Evolutionary conservation across 2,329 filamentous ascomycete species (phyloP).

Genomic region (Sporothrix pallida): DNA sequence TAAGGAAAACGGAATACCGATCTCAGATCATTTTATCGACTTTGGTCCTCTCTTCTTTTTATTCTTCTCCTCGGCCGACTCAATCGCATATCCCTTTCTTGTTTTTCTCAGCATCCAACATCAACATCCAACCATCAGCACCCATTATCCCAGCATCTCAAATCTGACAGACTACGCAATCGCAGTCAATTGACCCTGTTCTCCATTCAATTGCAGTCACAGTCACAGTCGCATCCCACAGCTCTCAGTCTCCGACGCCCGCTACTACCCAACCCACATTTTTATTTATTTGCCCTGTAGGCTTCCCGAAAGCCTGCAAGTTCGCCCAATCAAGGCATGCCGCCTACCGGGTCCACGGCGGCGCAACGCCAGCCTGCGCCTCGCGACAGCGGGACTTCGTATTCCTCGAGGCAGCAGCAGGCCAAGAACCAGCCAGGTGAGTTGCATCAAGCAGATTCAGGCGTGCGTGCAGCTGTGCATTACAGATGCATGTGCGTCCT

Average conservation of each 20-base stretch:
- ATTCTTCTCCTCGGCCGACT: not conserved
- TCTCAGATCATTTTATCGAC: not conserved
- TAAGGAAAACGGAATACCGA: not conserved
- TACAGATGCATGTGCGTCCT: not conserved
- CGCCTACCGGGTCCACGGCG: slow-evolving; percentile 26
- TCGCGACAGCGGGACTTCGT: slow-evolving; percentile 34
- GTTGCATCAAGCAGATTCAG: slow-evolving; percentile 7
- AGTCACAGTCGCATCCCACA: not conserved
- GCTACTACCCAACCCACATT: not conserved
- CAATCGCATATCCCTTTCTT: not conserved
- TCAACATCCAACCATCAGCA: not conserved
- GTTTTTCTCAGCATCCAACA: not conserved
- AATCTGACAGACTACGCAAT: not conserved
- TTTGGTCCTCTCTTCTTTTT: not conserved
- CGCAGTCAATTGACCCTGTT: too few relatives aligned
- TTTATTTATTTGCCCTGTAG: slow-evolving; percentile 7
- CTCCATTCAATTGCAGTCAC: too few relatives aligned
- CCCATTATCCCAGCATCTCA: not conserved
- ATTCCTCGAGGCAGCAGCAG: slow-evolving; percentile 33
- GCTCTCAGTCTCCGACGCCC: not conserved
- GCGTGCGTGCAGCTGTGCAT: not conserved
- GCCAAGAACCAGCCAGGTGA: slow-evolving; percentile 26
- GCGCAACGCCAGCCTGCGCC: slow-evolving; percentile 31
- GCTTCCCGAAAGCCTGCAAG: slow-evolving; percentile 5
- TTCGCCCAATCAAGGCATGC: slow-evolving; percentile 28